phyloP scores from a whole-genome alignment of 805 yeast genomes.

The Candida corydali region DNA sequence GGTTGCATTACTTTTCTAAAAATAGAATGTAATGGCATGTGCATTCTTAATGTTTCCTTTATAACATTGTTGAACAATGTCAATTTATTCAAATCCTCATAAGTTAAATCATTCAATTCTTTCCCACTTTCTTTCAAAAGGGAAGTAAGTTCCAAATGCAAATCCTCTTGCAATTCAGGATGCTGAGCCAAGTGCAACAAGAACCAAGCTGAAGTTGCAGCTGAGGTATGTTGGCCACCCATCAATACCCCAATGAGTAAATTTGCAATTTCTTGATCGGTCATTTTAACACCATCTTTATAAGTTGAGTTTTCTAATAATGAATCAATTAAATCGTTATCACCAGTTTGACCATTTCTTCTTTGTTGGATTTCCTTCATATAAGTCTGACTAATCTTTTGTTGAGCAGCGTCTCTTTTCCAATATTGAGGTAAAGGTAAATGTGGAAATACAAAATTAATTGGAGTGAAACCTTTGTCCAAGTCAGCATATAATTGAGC shows the following conservation, averaged over 20 bases:
- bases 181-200: slow-evolving; percentile 84
- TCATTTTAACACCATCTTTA: slow-evolving; percentile 91
- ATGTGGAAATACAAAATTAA: slow-evolving; percentile 93
- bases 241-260: slow-evolving; percentile 90
- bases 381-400: slow-evolving; percentile 74
- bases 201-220: slow-evolving; percentile 94
- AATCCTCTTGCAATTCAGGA: slow-evolving; percentile 79
- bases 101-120: slow-evolving; percentile 55
- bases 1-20: slow-evolving; percentile 85
- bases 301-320: slow-evolving; percentile 78
- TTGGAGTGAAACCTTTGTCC: slow-evolving; percentile 94
- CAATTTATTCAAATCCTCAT: slow-evolving; percentile 79
- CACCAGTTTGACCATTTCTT: slow-evolving; percentile 75
- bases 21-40: slow-evolving; percentile 93
- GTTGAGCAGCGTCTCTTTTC: slow-evolving; percentile 85
- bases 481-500: slow-evolving; percentile 85
- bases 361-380: slow-evolving; percentile 72
- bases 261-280: slow-evolving; percentile 92
- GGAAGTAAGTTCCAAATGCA: slow-evolving; percentile 67
- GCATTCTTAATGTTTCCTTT: slow-evolving; percentile 92
- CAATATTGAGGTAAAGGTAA: slow-evolving; percentile 84
- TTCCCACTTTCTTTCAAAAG: slow-evolving; percentile 54
- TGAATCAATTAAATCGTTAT: slow-evolving; percentile 86
- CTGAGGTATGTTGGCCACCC: slow-evolving; percentile 99
- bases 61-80: slow-evolving; percentile 77